phyloP scores from a whole-genome alignment of 768 basidiomycete genomes.

The Tylopilus intermedius region DNA sequence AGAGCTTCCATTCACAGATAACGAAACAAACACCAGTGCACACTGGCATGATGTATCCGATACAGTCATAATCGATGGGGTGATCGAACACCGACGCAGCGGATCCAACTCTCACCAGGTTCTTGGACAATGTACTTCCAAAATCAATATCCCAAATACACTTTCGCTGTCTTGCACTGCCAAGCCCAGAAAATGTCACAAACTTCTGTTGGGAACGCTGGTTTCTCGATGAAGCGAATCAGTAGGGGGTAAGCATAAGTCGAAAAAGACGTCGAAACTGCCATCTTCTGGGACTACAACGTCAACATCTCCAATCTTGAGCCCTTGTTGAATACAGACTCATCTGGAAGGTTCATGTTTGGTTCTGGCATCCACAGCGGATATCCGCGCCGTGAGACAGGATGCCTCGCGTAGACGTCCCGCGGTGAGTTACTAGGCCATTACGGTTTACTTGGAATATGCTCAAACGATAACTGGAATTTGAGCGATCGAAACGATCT shows the following conservation, averaged over 20 bases:
- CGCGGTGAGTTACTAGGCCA: background rate
- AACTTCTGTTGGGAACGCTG: constrained; percentile 18
- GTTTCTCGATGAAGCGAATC: constrained; percentile 15
- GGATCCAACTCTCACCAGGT: no score
- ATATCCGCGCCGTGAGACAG: constrained; percentile 24
- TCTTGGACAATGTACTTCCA: no score
- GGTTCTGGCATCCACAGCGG: constrained; percentile 33
- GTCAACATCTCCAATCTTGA: constrained; percentile 35
- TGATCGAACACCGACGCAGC: no score
- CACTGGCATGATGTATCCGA: no score
- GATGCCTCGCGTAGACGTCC: constrained; percentile 17
- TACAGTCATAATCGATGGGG: no score
- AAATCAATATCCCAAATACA: no score
- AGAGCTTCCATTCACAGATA: no score
- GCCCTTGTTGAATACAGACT: constrained; percentile 22
- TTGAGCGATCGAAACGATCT: no score
- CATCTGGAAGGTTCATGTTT: constrained; percentile 16
- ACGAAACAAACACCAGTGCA: no score
- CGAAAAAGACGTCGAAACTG: constrained; percentile 35
- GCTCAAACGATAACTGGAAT: no score
- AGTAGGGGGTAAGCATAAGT: constrained; percentile 27
- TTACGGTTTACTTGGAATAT: background rate
- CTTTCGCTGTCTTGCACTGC: no score
- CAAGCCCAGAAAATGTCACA: no score
- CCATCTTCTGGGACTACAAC: constrained; percentile 29